Evolutionary conservation across 179 eudicot species (phyloP), one percentile per base, ranked within the genome.

Genomic region (Spergularia azorica): DNA sequence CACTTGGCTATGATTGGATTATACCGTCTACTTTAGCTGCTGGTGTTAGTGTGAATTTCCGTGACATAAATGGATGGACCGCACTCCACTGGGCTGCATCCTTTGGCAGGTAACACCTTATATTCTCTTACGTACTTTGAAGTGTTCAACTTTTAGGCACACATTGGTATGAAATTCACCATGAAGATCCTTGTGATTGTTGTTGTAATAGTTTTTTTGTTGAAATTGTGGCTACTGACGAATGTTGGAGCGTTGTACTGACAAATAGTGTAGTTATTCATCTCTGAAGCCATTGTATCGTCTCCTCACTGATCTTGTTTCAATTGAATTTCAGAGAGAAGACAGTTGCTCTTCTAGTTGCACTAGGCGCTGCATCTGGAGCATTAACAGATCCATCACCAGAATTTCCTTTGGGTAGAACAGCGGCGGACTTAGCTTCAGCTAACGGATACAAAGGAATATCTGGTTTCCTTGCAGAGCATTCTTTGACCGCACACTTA

Each of bases 41-140:
- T 10, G 91, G 95, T 38, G 84, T 89, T 67, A 84, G 75, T 79
- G 83, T 87, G 52, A 86, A 90, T 87, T 92, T 90, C 83, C 88
- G 97, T 72, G 97, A 92, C 69, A 79, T 78, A 50, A 78, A 78
- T 65, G 97, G 97, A 71, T 86, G 89, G 97, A 92, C 97, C 17
- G 92, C 92, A 7, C 97, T 92, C 79, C 97, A 90, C 82, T 92
- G 97, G 97, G 97, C 97, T 60, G 87, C 95, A 67, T 86, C 74
- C 80, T 86, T 69, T 84, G 97, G 97, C 67, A 86, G 95, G 97
- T 90, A 74, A 80, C 48, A 78, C 66, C 46, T 39, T 67, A n/a
- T 26, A 48, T 67, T 26, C 46, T 68, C 32, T 51, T 26, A 32
- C 5, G 41, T 48, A 56, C 62, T n/a, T 43, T 36, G 2, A 26